Evolutionary conservation across 2,329 filamentous ascomycete genomes (phyloP), one percentile per base, ranked within the genome.

Genomic region (Pseudogymnoascus sp.): DNA sequence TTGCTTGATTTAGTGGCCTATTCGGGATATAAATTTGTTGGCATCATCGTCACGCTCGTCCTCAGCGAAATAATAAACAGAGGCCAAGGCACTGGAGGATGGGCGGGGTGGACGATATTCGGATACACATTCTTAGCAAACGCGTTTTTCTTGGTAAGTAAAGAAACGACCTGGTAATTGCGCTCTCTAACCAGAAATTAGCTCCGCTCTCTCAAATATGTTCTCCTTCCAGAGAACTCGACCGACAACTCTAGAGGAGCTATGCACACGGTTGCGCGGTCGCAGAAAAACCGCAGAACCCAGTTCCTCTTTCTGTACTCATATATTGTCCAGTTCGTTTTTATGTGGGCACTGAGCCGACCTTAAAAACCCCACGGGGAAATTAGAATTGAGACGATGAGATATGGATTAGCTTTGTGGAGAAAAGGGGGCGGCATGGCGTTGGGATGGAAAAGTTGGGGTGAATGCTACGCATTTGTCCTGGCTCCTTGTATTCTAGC

Each of bases 1-100:
- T 83, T 97, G 59, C 83, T 97, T 62, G 94, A 99, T 70, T 77
- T 99, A 58, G 88, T 99, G 60, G 95, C 95, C 4, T 99, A 99
- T 76, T 93, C 89, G 2, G 95, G 95, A 18, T 99, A 99, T 78
- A 99, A 99, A 75, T 99, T 99, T 71, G 93, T 99, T 28, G 94
- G 93, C 33, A 91, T 97, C 67, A 99, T 99, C 64, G 82, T 90
- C 58, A 97, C 92, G 0, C 85, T 97, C 64, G 82, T 89, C 11
- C 77, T 93, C 15, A 87, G 90, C 14, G 90, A 95, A 74, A 80
- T 91, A 14, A 75, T 90, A 66, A 95, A 88, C 61, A 85, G 86
- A 11, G 88, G 91, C 47, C 84, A 86, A 69, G 89, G 93, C 20
- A 94, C 91, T 2, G 88, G 92, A 58, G 89, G 91, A 60, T 95